A percentile compares a stretch with the other conserved stretches of the same genome.
These are phyloP conservation scores for Aureobasidium musti DNA, from an alignment of 2,329 filamentous ascomycete species.

Conservation along the genomic window DNA sequence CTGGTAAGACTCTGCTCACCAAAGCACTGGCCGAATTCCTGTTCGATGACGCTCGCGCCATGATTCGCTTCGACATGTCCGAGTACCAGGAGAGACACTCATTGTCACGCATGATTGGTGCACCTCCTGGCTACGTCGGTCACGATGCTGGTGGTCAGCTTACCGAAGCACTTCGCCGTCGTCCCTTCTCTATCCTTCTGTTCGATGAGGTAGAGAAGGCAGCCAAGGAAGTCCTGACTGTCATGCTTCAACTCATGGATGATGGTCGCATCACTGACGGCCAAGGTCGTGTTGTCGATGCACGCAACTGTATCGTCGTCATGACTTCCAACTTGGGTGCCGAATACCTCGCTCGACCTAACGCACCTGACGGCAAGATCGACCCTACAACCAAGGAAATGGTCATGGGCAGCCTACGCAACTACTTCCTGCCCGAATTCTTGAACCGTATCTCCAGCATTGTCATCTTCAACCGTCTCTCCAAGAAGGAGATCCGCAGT, in stretches of 20 bases:
- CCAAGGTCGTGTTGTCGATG: slow-evolving; percentile 91
- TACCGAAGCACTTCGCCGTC: slow-evolving; percentile 88
- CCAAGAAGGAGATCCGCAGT: slow-evolving; percentile 82
- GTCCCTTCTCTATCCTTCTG: slow-evolving; percentile 94
- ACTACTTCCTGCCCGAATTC: slow-evolving; percentile 98
- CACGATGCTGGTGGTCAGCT: slow-evolving; percentile 95
- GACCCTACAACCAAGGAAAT: slow-evolving; percentile 83
- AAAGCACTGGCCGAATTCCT: slow-evolving; percentile 97
- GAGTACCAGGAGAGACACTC: slow-evolving; percentile 98
- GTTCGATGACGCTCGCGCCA: slow-evolving; percentile 93
- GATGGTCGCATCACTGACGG: slow-evolving; percentile 98
- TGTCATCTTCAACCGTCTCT: slow-evolving; percentile 98
- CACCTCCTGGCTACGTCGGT: slow-evolving; percentile 93
- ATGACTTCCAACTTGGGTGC: slow-evolving; percentile 98
- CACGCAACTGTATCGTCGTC: slow-evolving; percentile 97
- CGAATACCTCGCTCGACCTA: slow-evolving; percentile 82
- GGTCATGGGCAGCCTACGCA: slow-evolving; percentile 85
- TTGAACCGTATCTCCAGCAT: slow-evolving; percentile 95
- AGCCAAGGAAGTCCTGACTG: slow-evolving; percentile 94
- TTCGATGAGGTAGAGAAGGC: slow-evolving; percentile 99
- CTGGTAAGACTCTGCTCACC: slow-evolving; percentile 94
- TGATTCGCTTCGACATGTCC: slow-evolving; percentile 99
- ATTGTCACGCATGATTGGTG: slow-evolving; percentile 95
- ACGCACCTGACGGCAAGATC: slow-evolving; percentile 77
- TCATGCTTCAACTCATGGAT: slow-evolving; percentile 98